Evolutionary conservation across 2,329 filamentous ascomycete genomes (phyloP).

Genomic region (Aspergillus aculeatinus): DNA sequence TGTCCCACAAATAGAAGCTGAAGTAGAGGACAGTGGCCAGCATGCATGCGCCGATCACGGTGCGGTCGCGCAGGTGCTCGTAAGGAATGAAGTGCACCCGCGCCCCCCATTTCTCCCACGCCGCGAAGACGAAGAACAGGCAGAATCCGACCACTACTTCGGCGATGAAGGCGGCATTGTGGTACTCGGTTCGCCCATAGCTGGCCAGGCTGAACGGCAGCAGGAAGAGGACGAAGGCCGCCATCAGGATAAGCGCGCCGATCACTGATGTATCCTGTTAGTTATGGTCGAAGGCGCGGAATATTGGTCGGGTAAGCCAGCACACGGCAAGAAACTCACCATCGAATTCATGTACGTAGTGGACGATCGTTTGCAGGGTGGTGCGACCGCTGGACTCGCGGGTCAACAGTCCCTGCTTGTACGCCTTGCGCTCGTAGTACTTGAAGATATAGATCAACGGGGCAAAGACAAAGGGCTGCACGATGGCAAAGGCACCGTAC

Average conservation of each 20-base stretch:
- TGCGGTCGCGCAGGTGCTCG: constrained; percentile 49
- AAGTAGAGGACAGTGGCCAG: constrained; percentile 52
- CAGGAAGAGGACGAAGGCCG: constrained; percentile 63
- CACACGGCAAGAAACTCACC: constrained; percentile 33
- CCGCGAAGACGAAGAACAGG: constrained; percentile 51
- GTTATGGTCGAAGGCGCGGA: background rate
- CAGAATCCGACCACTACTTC: constrained; percentile 56
- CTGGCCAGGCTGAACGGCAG: constrained; percentile 62
- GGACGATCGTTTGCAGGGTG: constrained; percentile 46
- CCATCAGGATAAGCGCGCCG: constrained; percentile 61
- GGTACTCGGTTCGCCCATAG: constrained; percentile 43
- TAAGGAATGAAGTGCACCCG: constrained; percentile 57
- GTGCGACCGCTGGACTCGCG: constrained; percentile 48
- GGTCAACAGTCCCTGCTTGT: constrained; percentile 53
- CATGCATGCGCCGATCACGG: constrained; percentile 53
- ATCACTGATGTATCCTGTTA: constrained; percentile 40
- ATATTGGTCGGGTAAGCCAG: too few species aligned
- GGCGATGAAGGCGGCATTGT: constrained; percentile 49
- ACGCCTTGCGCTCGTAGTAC: constrained; percentile 59
- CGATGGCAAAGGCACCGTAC: constrained; percentile 61
- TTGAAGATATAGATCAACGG: constrained; percentile 58
- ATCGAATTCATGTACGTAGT: constrained; percentile 65
- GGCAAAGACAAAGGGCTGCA: constrained; percentile 56
- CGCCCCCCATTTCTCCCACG: constrained; percentile 57
- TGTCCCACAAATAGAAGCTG: constrained; percentile 55